phyloP scores from a whole-genome alignment of 306 rosid genomes.

The Prunus mongolica region DNA sequence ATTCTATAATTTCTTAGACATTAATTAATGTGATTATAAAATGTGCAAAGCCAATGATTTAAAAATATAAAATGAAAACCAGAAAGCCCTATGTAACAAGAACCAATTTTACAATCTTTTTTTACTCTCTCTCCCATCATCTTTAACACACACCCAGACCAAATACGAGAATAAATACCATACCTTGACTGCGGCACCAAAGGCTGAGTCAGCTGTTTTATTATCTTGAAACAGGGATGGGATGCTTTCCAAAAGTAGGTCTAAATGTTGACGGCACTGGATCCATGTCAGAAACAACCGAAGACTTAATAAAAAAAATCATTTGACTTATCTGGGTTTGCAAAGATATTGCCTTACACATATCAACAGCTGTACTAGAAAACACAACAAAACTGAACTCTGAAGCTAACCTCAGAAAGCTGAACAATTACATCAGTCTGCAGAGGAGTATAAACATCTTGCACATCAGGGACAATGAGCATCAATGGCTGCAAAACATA shows the following conservation, averaged over 20 bases:
- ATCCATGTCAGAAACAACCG: constrained; percentile 17
- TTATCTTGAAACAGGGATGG: constrained; percentile 83
- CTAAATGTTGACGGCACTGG: constrained; percentile 93
- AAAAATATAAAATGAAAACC: background rate
- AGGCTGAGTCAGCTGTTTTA: constrained; percentile 88
- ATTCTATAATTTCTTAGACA: background rate
- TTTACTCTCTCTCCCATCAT: background rate
- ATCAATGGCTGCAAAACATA: constrained; percentile 68
- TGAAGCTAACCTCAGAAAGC: constrained; percentile 73
- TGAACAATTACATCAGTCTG: constrained; percentile 87
- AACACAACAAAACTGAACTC: background rate
- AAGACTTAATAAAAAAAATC: constrained; percentile 4
- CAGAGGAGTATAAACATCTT: constrained; percentile 95
- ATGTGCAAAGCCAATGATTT: background rate
- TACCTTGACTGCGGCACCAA: constrained; percentile 93
- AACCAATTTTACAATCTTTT: background rate
- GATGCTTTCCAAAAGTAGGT: constrained; percentile 82
- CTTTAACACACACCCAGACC: background rate
- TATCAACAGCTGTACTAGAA: background rate
- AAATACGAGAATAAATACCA: constrained; percentile 2
- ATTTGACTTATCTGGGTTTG: background rate
- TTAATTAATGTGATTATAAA: background rate
- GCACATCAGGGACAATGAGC: constrained; percentile 97
- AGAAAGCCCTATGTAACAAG: background rate
- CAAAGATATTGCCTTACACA: background rate